These are phyloP conservation scores for Protomyces inouyei DNA, from an alignment of 1,139 yeast species.

Conservation along the genomic window DNA sequence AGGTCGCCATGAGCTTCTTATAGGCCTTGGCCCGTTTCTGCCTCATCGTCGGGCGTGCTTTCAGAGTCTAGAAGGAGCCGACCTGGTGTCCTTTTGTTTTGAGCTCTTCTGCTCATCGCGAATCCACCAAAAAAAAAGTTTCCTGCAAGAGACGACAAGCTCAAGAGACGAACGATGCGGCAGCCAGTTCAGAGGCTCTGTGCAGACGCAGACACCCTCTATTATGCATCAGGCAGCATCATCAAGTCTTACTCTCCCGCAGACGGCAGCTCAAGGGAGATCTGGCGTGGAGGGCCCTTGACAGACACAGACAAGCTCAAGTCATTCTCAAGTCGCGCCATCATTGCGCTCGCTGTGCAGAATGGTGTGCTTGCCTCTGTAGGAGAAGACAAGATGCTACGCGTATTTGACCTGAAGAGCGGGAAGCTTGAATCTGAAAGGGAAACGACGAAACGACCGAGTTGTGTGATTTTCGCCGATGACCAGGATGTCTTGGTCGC, in stretches of 20 bases:
- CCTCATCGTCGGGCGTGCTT: constrained; percentile 53
- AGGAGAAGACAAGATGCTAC: constrained; percentile 26
- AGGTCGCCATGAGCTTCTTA: constrained; percentile 83
- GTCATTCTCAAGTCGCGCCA: constrained; percentile 7
- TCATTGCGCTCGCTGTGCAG: constrained; percentile 3
- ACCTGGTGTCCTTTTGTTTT: neutral
- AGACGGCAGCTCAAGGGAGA: neutral
- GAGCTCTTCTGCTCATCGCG: neutral
- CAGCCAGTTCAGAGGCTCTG: constrained; percentile 17
- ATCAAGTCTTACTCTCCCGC: neutral
- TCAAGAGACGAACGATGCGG: neutral
- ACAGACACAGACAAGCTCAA: constrained; percentile 8
- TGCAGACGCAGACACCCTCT: constrained; percentile 7
- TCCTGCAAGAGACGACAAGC: neutral
- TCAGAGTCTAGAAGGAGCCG: neutral
- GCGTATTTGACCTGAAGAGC: constrained; percentile 11
- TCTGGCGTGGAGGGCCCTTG: constrained; percentile 8
- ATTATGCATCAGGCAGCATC: constrained; percentile 11
- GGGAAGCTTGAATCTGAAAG: constrained; percentile 40
- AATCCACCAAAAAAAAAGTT: neutral
- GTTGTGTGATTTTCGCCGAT: constrained; percentile 58
- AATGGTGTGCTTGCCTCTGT: constrained; percentile 7
- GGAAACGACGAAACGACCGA: constrained; percentile 82
- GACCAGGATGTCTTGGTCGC: constrained; percentile 59
- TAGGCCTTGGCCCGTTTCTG: constrained; percentile 93